Conservation (phyloP, 768 basidiomycete genomes). For the Mycena latifolia region DNA sequence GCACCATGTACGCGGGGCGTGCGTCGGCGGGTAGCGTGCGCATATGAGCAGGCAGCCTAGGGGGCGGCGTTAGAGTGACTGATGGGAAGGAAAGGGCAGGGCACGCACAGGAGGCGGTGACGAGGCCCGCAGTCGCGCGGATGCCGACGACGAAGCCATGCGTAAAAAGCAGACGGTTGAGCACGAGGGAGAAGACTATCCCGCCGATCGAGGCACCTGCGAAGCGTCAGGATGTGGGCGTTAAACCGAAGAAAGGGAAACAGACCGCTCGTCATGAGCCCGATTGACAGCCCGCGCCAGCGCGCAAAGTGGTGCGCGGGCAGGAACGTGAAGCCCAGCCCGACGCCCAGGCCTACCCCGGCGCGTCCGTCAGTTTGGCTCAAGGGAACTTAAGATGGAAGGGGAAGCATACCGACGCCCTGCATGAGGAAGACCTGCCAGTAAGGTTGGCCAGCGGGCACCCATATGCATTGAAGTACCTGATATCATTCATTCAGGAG, state of each 20-base stretch:
- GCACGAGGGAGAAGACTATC: conserved; percentile 22
- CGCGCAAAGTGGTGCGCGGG: conserved; percentile 27
- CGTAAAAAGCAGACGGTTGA: conserved; percentile 24
- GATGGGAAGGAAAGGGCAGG: too few relatives aligned
- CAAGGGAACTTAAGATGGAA: too few relatives aligned
- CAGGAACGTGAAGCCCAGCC: conserved; percentile 23
- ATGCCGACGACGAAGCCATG: too few relatives aligned
- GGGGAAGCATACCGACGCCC: too few relatives aligned
- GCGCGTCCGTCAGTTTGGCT: too few relatives aligned
- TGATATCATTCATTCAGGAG: background rate
- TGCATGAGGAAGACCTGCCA: too few relatives aligned
- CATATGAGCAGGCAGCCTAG: conserved; percentile 24
- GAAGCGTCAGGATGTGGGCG: background rate
- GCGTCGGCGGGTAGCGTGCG: conserved; percentile 14
- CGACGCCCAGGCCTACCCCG: conserved; percentile 22
- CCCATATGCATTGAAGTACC: conserved; percentile 33
- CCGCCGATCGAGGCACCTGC: conserved; percentile 31
- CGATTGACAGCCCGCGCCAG: conserved; percentile 20
- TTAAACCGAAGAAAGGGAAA: background rate
- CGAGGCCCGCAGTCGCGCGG: conserved; percentile 23
- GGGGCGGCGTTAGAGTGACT: too few relatives aligned
- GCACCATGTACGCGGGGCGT: too few relatives aligned
- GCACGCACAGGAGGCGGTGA: conserved; percentile 25
- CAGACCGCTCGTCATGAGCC: too few relatives aligned
- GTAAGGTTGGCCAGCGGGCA: too few relatives aligned